A percentile compares a stretch with the other conserved stretches of the same genome.
These are phyloP conservation scores for Plectosphaerella sp. DNA, from an alignment of 2,329 filamentous ascomycete genomes.

Conservation along the genomic window DNA sequence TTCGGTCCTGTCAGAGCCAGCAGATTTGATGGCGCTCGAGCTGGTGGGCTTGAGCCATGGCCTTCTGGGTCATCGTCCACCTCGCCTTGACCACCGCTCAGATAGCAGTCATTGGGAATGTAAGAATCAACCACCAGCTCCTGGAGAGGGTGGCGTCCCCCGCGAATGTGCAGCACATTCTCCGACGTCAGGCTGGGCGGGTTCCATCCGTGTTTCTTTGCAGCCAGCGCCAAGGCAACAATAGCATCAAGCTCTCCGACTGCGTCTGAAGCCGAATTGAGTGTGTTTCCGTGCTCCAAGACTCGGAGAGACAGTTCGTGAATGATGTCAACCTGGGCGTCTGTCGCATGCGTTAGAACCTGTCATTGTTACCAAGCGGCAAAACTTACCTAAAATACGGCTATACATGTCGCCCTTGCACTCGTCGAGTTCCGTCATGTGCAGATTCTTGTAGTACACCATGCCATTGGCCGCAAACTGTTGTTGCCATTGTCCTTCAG, in stretches of 20 bases:
- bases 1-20: conserved; percentile 89
- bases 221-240: conserved; percentile 74
- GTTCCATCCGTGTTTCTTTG: conserved; percentile 66
- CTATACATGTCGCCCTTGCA: conserved; percentile 82
- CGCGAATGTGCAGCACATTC: conserved; percentile 69
- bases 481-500: conserved; percentile 66
- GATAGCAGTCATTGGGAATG: conserved; percentile 74
- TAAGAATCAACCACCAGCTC: conserved; percentile 77
- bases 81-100: conserved; percentile 54
- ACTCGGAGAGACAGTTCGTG: conserved; percentile 70
- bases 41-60: too few species aligned
- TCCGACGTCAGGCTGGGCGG: conserved; percentile 64
- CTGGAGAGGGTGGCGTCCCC: conserved; percentile 83
- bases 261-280: conserved; percentile 68
- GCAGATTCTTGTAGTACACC: conserved; percentile 81
- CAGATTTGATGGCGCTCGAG: conserved; percentile 42
- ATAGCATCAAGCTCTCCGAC: conserved; percentile 86
- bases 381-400: conserved; percentile 66
- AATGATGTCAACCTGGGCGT: conserved; percentile 85
- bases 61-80: conserved; percentile 7
- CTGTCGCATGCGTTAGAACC: conserved; percentile 31
- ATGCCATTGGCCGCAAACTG: conserved; percentile 69
- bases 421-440: conserved; percentile 76
- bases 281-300: conserved; percentile 60
- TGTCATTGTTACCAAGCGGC: conserved; percentile 2